A percentile compares a stretch with the other conserved stretches of the same genome.
phyloP scores from a whole-genome alignment of 108 stramenopile genomes.

The Cyclotella kingstonii region DNA sequence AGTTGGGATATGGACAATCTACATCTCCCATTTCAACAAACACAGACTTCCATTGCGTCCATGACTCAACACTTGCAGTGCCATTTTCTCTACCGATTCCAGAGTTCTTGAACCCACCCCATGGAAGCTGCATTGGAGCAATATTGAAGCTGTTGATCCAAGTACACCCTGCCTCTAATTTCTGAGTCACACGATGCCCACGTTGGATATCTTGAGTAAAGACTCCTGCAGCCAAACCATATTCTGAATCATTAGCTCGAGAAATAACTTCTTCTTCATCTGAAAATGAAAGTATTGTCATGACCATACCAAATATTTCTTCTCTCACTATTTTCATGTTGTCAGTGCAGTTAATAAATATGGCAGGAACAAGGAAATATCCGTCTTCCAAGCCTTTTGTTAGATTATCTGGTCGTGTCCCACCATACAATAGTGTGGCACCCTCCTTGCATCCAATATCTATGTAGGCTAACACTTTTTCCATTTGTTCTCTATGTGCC shows the following conservation, averaged over 20 bases:
- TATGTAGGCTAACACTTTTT: constrained; percentile 49
- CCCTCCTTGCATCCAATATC: constrained; percentile 36
- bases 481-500: constrained; percentile 39
- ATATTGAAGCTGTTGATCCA: constrained; percentile 77
- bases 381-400: constrained; percentile 26
- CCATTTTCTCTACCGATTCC: constrained; percentile 76
- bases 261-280: constrained; percentile 63
- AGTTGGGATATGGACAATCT: constrained; percentile 26
- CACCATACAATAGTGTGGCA: constrained; percentile 54
- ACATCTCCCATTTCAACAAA: constrained; percentile 47
- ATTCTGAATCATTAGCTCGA: constrained; percentile 70
- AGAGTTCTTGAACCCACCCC: constrained; percentile 61
- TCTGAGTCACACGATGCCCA: constrained; percentile 49
- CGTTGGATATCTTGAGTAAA: constrained; percentile 58
- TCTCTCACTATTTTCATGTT: constrained; percentile 57
- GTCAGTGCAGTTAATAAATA: constrained; percentile 52
- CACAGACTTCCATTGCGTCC: constrained; percentile 52
- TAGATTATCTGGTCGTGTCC: constrained; percentile 12
- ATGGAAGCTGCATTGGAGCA: constrained; percentile 42
- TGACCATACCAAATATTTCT: constrained; percentile 67
- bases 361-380: constrained; percentile 53
- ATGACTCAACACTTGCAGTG: constrained; percentile 31
- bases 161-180: constrained; percentile 56
- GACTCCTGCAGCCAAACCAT: constrained; percentile 79
- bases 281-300: constrained; percentile 58